These are phyloP conservation scores for Colletotrichum salicis DNA, from an alignment of 2,329 filamentous ascomycete species.

Conservation along the genomic window DNA sequence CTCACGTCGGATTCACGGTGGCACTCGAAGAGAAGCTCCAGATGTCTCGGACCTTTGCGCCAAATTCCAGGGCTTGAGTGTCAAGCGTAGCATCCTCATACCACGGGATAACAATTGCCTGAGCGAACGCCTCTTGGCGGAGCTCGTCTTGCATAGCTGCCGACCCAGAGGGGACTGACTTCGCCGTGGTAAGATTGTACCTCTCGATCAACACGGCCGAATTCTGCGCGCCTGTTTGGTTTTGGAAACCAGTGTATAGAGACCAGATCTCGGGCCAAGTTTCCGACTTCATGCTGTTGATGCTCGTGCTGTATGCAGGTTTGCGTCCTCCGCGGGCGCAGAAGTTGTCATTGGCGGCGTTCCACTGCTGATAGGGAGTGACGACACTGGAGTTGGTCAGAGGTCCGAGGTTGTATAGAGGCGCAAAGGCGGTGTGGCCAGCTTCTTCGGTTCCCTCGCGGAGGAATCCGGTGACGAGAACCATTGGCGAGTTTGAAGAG, in stretches of 20 bases:
- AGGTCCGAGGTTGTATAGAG: constrained; percentile 48
- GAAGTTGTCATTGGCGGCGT: constrained; percentile 49
- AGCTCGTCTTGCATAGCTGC: constrained; percentile 45
- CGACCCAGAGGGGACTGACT: constrained; percentile 34
- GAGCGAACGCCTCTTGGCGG: constrained; percentile 43
- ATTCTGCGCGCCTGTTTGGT: constrained; percentile 44
- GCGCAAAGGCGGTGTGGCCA: constrained; percentile 46
- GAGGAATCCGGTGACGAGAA: constrained; percentile 44
- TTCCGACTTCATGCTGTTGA: constrained; percentile 46
- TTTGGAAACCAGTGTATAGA: constrained; percentile 47
- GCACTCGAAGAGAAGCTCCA: constrained; percentile 39
- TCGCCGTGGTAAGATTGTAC: constrained; percentile 48
- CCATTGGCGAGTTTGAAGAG: constrained; percentile 36
- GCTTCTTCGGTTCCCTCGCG: constrained; percentile 46
- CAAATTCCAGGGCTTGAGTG: constrained; percentile 46
- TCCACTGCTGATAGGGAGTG: constrained; percentile 51
- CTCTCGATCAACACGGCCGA: constrained; percentile 47
- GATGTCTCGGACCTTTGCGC: constrained; percentile 42
- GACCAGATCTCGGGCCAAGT: constrained; percentile 53
- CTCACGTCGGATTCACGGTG: constrained; percentile 40
- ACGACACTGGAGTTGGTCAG: constrained; percentile 40
- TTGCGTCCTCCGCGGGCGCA: constrained; percentile 51
- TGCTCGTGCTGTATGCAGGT: constrained; percentile 48
- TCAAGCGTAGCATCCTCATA: constrained; percentile 49
- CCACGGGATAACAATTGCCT: constrained; percentile 52